Evolutionary conservation across 2,329 filamentous ascomycete species (phyloP).

Genomic region (Ophiostoma quercus): DNA sequence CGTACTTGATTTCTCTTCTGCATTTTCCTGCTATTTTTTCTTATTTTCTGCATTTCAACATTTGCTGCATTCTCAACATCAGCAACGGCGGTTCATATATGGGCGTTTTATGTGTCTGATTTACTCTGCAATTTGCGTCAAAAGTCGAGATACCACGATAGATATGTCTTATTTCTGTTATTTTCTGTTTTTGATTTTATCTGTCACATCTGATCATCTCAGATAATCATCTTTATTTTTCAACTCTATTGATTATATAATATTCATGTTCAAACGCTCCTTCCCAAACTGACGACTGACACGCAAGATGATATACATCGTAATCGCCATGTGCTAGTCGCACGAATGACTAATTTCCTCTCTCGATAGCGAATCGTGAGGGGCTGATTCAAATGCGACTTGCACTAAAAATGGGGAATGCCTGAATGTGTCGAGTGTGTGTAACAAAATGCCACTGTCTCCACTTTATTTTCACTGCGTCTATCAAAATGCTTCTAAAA

Average conservation of each 20-base stretch:
- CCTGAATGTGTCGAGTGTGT: constrained; percentile 9
- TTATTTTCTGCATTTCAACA: background rate
- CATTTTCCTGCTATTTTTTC: background rate
- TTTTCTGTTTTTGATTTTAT: background rate
- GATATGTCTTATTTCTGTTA: background rate
- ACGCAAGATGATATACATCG: background rate
- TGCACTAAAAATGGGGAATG: constrained; percentile 10
- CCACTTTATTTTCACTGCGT: constrained; percentile 3
- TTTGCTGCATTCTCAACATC: background rate
- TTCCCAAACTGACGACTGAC: background rate
- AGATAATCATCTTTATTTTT: background rate
- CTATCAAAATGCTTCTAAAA: constrained; percentile 13
- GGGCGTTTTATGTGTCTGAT: background rate
- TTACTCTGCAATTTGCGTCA: background rate
- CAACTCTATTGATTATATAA: background rate
- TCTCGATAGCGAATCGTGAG: constrained; percentile 18
- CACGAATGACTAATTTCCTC: constrained; percentile 4
- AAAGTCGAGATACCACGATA: constrained; percentile 4
- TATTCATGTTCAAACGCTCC: background rate
- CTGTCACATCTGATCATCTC: background rate
- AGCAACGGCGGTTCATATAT: background rate
- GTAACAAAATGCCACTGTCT: background rate
- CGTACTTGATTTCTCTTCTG: background rate
- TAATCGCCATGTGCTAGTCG: background rate
- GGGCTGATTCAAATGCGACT: constrained; percentile 13